Evolutionary conservation across 2,329 filamentous ascomycete genomes (phyloP), one percentile per base, ranked within the genome.

Genomic region (Cercospora zeae-maydis): DNA sequence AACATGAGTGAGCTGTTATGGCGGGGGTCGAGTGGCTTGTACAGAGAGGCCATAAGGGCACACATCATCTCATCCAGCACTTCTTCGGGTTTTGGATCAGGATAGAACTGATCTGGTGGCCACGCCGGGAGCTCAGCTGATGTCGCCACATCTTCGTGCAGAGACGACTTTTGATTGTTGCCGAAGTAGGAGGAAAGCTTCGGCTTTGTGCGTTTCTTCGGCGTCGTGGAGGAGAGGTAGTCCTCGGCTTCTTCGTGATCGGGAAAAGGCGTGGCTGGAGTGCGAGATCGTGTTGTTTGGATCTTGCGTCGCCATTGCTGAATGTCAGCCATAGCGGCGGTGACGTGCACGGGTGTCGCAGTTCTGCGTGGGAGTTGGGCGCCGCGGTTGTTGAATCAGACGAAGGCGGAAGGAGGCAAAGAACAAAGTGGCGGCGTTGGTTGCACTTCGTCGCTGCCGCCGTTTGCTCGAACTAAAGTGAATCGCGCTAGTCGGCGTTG

Each of bases 131-230:
- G 60, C 19, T 67, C 62, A 30, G 65, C 24, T 7, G 54, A 39
- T 16, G 53, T 45, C 13, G 59, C 37, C 36, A 63, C 60, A 19
- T 66, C 69, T 30, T 49, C 62, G 2, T 53, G 58, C 53, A 61
- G 13, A 3, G 58, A 61, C 19, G 49, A 49, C 39, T 63, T 69
- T 56, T 36, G 10, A 49, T 65, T 52, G 65, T 64, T 30, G 58
- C 56, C 30, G 69, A 79, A 75, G 69, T 79, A 79, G 3, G 74
- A 74, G 16, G 73, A 70, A 16, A 78, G 66, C 58, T 77, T 79
- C 5, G 78, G 77, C 61, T 73, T 77, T n/a, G 76, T 65, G 9
- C 67, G 66, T 58, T 68, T 71, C 51, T 73, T 77, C 13, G 76
- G 72, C 21, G 70, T 72, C 11, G 72, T 71, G 6, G 73, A 64